These are phyloP conservation scores for Aspergillus neotritici DNA, from an alignment of 2,329 filamentous ascomycete genomes.

Conservation along the genomic window DNA sequence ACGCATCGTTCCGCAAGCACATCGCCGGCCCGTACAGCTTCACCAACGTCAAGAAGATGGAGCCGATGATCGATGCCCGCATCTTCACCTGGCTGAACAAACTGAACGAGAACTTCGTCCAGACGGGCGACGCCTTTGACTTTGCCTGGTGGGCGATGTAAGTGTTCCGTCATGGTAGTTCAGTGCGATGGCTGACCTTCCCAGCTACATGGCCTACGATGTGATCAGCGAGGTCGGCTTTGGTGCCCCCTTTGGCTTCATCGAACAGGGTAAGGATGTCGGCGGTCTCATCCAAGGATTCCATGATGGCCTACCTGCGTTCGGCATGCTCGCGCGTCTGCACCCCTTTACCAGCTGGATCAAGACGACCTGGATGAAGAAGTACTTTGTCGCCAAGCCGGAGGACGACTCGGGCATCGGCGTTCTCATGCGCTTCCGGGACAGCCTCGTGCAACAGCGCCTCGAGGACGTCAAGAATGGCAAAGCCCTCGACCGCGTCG, in stretches of 20 bases:
- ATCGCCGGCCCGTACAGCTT: constrained; percentile 53
- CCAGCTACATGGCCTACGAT: constrained; percentile 52
- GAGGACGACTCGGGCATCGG: constrained; percentile 52
- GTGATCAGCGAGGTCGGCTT: constrained; percentile 54
- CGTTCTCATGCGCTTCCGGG: constrained; percentile 53
- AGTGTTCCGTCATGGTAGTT: constrained; percentile 11
- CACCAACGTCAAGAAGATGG: constrained; percentile 54
- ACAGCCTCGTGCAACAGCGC: constrained; percentile 48
- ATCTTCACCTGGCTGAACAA: constrained; percentile 48
- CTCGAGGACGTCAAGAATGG: constrained; percentile 45
- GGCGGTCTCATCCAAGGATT: constrained; percentile 51
- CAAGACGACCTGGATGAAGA: constrained; percentile 49
- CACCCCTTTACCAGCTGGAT: constrained; percentile 53
- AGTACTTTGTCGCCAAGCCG: constrained; percentile 50
- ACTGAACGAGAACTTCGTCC: constrained; percentile 45
- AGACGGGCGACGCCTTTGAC: constrained; percentile 45
- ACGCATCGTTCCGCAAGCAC: constrained; percentile 51
- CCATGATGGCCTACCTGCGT: constrained; percentile 48
- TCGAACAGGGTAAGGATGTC: constrained; percentile 49
- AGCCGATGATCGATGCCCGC: constrained; percentile 49
- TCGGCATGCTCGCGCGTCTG: constrained; percentile 49
- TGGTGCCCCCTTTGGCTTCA: constrained; percentile 52
- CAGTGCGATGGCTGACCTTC: no score
- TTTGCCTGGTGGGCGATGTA: constrained; percentile 52
- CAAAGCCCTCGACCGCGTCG: constrained; percentile 41